A percentile compares a stretch with the other conserved stretches of the same genome.
Evolutionary conservation across 2,329 filamentous ascomycete genomes (phyloP).

Genomic region (Aureobasidium sp.): DNA sequence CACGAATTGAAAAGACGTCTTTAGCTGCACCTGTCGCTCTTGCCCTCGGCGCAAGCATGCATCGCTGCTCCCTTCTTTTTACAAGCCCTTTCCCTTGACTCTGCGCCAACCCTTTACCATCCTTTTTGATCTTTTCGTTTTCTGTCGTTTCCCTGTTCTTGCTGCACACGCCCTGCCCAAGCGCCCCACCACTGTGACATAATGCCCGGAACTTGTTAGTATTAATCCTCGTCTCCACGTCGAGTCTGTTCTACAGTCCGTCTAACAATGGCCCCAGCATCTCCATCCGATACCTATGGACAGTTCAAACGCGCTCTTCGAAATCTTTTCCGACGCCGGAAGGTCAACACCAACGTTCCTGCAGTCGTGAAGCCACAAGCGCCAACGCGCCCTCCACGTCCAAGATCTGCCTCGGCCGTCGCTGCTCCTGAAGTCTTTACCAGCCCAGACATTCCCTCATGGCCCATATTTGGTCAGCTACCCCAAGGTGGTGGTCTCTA

Average conservation of each 20-base stretch:
- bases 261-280: slow-evolving; percentile 15
- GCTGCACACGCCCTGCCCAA: not conserved
- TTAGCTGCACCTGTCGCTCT: slow-evolving; percentile 7
- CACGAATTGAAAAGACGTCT: slow-evolving; percentile 8
- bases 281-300: slow-evolving; percentile 18
- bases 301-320: slow-evolving; percentile 22
- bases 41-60: not conserved
- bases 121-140: not conserved
- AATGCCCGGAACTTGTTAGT: slow-evolving; percentile 15
- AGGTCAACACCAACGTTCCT: slow-evolving; percentile 2
- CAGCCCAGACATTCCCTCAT: not conserved
- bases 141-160: not conserved
- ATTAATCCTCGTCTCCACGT: not conserved
- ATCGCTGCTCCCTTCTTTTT: not conserved
- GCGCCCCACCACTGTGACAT: slow-evolving; percentile 7
- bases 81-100: not conserved
- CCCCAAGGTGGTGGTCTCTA: not conserved
- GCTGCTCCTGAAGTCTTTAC: slow-evolving; percentile 10
- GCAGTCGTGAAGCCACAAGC: slow-evolving; percentile 6
- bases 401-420: slow-evolving; percentile 8
- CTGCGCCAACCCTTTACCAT: not conserved
- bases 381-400: slow-evolving; percentile 1
- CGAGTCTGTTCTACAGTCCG: not conserved
- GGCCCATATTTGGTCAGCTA: not conserved
- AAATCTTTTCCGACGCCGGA: slow-evolving; percentile 20